Conservation (phyloP, 2,329 filamentous ascomycete species). For the Pseudopithomyces maydicus region DNA sequence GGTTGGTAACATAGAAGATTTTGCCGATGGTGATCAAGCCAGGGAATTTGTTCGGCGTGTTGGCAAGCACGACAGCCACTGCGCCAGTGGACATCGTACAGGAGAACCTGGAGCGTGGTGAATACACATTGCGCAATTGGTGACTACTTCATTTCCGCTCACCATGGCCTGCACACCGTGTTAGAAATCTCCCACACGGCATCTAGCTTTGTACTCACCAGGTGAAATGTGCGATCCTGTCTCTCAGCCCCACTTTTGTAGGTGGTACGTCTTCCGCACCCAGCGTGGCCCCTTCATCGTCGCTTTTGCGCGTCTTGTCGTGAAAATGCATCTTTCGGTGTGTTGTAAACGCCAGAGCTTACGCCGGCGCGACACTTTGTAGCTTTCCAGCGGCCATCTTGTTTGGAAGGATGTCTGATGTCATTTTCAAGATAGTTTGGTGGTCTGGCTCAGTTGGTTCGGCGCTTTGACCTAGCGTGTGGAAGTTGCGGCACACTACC, state of each 20-base stretch:
- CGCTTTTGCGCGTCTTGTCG: not conserved
- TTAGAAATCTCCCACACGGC: not conserved
- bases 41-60: slow-evolving; percentile 65
- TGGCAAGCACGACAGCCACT: slow-evolving; percentile 67
- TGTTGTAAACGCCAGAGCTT: not conserved
- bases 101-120: slow-evolving; percentile 63
- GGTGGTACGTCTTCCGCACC: not conserved
- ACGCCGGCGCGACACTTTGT: not conserved
- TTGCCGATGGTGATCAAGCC: slow-evolving; percentile 69
- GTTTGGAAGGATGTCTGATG: not conserved
- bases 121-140: not conserved
- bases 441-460: not conserved
- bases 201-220: not conserved
- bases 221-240: not conserved
- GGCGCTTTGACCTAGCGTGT: not conserved
- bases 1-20: slow-evolving; percentile 70
- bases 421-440: not conserved
- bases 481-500: not conserved
- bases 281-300: not conserved
- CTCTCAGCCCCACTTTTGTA: not conserved
- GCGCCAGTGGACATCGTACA: slow-evolving; percentile 77
- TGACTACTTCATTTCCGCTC: not conserved
- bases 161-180: not conserved
- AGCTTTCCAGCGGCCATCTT: not conserved
- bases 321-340: not conserved